phyloP scores from a whole-genome alignment of 78 protist genomes.

The Speleostelium caveatum region DNA sequence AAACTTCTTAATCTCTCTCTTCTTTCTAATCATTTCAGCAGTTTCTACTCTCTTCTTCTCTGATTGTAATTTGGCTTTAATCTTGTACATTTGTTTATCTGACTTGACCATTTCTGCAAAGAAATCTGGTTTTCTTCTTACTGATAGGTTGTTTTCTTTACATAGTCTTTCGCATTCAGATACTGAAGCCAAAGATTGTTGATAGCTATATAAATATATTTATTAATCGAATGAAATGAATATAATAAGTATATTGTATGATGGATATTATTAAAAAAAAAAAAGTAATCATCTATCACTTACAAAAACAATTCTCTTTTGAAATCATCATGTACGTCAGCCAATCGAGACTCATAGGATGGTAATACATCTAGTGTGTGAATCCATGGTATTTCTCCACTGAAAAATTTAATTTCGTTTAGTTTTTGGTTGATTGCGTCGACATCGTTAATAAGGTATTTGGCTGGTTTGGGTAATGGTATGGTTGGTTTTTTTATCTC shows the following conservation, averaged over 20 bases:
- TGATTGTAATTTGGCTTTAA: constrained; percentile 45
- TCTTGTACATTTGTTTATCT: constrained; percentile 92
- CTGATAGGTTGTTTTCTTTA: constrained; percentile 10
- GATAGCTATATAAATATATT: constrained; percentile 15
- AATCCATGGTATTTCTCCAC: constrained; percentile 73
- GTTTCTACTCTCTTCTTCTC: constrained; percentile 78
- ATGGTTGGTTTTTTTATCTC: neutral
- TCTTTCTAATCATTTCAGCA: constrained; percentile 81
- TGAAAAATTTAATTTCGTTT: constrained; percentile 23
- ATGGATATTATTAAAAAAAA: neutral
- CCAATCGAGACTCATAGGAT: neutral
- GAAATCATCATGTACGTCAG: constrained; percentile 83
- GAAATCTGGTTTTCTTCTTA: constrained; percentile 87
- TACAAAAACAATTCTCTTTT: constrained; percentile 84
- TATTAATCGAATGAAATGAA: neutral
- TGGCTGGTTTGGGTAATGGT: neutral
- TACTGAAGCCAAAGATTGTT: constrained; percentile 49
- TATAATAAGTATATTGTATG: neutral
- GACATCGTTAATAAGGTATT: constrained; percentile 42
- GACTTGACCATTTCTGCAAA: constrained; percentile 96
- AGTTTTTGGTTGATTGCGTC: constrained; percentile 33
- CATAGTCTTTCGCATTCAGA: constrained; percentile 50
- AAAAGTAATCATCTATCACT: neutral
- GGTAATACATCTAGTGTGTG: constrained; percentile 70
- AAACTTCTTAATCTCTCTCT: constrained; percentile 86